Evolutionary conservation across 805 yeast genomes (phyloP), one percentile per base, ranked within the genome.

Genomic region (Tetrapisispora taiwanensis): DNA sequence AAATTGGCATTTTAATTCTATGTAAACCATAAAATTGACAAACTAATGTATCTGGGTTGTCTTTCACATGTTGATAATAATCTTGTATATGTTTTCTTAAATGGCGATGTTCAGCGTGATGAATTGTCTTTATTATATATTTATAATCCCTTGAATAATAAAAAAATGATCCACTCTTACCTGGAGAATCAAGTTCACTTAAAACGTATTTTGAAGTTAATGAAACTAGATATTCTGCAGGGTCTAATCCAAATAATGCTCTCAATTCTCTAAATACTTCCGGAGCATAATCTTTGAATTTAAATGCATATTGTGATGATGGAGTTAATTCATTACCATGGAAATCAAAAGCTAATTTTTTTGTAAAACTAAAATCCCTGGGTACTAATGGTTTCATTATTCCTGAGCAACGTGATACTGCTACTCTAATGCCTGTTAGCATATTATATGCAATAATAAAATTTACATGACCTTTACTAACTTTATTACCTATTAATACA

Each of bases 1-100:
- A 58, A 37, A 81, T 73, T 8, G 95, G 95, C 78, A 90, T 81
- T 62, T 90, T 88, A 41, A 92, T 81, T 47, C 99, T 71, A 61
- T 92, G 97, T 43, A 92, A 71, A 0, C 99, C 99, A 66, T 92
- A 92, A 63, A 90, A 88, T 65, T 92, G 98, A n/a, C 95, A 83
- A 6, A 92, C 69, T 49, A 92, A 70, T 0, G 98, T 92, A 58
- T 85, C 79, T 22, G 97, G 97, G 58, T 90, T 83, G 14, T 71
- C 69, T 56, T 78, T 79, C 34, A 90, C 89, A 63, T 92, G 95
- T 14, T 71, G 60, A 60, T 88, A 79, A 62, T 92, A 92, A 38
- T 82, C 81, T 54, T 79, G 76, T 39, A 92, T 70, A 31, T 84
- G 78, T 49, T 70, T 72, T 52, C 95, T 71, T 48, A 92, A 67